Conservation (phyloP, 306 rosid species). For the Crotalaria pallida region DNA sequence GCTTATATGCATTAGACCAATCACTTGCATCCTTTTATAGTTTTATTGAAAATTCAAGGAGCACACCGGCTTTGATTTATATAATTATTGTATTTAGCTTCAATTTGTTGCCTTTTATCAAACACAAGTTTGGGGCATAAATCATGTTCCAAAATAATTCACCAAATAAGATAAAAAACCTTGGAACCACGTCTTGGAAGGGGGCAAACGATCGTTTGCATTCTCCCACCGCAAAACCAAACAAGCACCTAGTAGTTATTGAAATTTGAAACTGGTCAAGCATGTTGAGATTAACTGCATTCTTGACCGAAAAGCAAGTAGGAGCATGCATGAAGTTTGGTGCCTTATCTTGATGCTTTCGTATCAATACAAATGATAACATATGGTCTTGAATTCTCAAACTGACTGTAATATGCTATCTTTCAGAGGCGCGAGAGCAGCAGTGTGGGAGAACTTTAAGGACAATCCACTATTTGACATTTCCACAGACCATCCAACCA, state of each 20-base stretch:
- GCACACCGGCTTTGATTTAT: neutral
- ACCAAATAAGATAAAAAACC: too few relatives aligned
- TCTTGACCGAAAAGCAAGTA: neutral
- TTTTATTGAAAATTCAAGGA: neutral
- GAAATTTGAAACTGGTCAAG: constrained; percentile 4
- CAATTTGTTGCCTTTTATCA: too few relatives aligned
- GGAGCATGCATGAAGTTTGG: neutral
- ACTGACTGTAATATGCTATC: constrained; percentile 14
- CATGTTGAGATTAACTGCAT: neutral
- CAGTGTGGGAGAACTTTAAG: constrained; percentile 99
- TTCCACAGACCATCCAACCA: constrained; percentile 89
- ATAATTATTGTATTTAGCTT: constrained; percentile 10
- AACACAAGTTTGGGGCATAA: too few relatives aligned
- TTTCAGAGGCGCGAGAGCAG: constrained; percentile 86
- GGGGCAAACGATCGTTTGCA: too few relatives aligned
- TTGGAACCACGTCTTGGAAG: too few relatives aligned
- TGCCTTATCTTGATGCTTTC: neutral
- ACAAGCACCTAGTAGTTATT: too few relatives aligned
- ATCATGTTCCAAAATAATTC: too few relatives aligned
- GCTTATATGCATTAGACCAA: neutral
- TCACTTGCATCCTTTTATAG: neutral
- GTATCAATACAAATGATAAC: neutral
- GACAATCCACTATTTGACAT: constrained; percentile 95
- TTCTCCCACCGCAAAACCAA: too few relatives aligned
- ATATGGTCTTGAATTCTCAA: constrained; percentile 8